Percentiles rank a stretch among this genome's conserved stretches.
These are phyloP conservation scores for Kwoniella botswanensis DNA, from an alignment of 768 basidiomycete genomes.

Conservation along the genomic window DNA sequence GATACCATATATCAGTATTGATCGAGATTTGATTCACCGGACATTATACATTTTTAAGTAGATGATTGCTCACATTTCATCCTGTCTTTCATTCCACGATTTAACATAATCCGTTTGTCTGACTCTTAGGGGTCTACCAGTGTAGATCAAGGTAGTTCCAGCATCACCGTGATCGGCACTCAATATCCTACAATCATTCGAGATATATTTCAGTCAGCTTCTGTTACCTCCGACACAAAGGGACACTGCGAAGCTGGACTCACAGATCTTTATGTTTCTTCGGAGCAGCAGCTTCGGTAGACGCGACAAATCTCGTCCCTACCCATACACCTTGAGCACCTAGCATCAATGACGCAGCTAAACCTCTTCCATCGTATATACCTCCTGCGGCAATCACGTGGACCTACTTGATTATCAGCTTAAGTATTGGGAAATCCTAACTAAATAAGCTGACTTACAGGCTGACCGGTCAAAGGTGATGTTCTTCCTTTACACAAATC, in stretches of 20 bases:
- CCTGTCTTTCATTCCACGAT: slow-evolving; percentile 67
- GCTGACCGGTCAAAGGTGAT: slow-evolving; percentile 79
- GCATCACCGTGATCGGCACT: slow-evolving; percentile 68
- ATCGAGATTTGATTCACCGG: too few species aligned
- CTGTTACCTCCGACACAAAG: too few species aligned
- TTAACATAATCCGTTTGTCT: slow-evolving; percentile 81
- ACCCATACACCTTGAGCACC: slow-evolving; percentile 87
- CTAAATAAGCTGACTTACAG: slow-evolving; percentile 55
- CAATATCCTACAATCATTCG: slow-evolving; percentile 26
- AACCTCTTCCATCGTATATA: slow-evolving; percentile 82
- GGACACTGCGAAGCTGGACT: slow-evolving; percentile 26
- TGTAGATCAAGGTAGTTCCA: slow-evolving; percentile 83
- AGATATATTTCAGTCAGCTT: too few species aligned
- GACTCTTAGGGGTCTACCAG: slow-evolving; percentile 86
- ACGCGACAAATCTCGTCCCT: slow-evolving; percentile 84
- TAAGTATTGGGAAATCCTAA: not conserved
- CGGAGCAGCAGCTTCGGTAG: slow-evolving; percentile 78
- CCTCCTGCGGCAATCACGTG: slow-evolving; percentile 92
- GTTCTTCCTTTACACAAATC: slow-evolving; percentile 77
- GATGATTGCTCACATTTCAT: slow-evolving; percentile 40
- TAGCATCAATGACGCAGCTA: slow-evolving; percentile 86
- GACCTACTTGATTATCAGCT: slow-evolving; percentile 55
- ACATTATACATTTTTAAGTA: too few species aligned
- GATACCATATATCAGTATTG: not conserved
- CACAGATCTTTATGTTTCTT: slow-evolving; percentile 79